Conservation (phyloP, 2,329 filamentous ascomycete species). For the Ophiostoma himal-ulmi region DNA sequence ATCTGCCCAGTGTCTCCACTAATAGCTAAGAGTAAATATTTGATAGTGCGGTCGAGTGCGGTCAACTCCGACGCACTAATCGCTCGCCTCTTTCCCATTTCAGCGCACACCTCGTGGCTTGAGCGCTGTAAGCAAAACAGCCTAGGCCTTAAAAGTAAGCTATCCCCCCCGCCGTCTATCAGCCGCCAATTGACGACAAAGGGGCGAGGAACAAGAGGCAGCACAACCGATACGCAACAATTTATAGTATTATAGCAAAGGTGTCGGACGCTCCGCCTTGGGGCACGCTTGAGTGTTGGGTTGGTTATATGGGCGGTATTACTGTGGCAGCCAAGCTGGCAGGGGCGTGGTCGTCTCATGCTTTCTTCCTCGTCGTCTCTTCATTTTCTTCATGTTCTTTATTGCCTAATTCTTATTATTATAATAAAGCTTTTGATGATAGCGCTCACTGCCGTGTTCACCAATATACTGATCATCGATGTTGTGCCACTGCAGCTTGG, state of each 20-base stretch:
- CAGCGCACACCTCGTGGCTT: not conserved
- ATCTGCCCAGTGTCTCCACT: not conserved
- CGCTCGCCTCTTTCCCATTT: not conserved
- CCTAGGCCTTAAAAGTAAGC: too few species aligned
- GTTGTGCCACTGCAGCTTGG: not conserved
- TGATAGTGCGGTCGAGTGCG: not conserved
- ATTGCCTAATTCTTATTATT: not conserved
- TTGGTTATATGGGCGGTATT: not conserved
- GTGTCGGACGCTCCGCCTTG: not conserved
- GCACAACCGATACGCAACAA: not conserved
- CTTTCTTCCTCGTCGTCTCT: not conserved
- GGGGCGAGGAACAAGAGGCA: not conserved
- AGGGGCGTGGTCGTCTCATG: not conserved
- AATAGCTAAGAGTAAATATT: not conserved
- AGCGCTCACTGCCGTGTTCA: not conserved
- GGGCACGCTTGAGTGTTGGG: not conserved
- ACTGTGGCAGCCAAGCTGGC: not conserved
- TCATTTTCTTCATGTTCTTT: not conserved
- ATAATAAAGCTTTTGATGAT: not conserved
- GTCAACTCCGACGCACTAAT: constrained; percentile 3
- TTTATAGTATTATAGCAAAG: not conserved
- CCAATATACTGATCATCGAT: not conserved
- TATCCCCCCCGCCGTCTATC: not conserved
- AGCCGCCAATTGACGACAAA: constrained; percentile 1
- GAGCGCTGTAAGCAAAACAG: not conserved